Evolutionary conservation across 2,329 filamentous ascomycete genomes (phyloP), one percentile per base, ranked within the genome.

Genomic region (Plectosphaerella cucumerina): DNA sequence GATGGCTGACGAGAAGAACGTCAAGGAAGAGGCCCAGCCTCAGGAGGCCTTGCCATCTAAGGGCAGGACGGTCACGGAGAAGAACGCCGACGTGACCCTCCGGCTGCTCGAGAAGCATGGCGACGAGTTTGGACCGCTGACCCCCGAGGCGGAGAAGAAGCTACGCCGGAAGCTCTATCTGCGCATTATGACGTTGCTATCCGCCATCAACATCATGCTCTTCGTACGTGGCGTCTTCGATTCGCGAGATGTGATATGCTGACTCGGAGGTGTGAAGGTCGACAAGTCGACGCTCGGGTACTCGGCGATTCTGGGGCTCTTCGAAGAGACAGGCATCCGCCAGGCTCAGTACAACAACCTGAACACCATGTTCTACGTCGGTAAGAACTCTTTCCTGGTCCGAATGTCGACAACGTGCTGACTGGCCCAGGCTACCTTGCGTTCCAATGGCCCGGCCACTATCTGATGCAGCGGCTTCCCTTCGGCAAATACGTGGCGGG

Each of bases 211-310:
- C 48, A 49, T 70, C 6, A 61, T 70, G 52, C 56, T 70, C 2
- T 71, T 69, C 52, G 67, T 69, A 51, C 55, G 65, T 62, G 21
- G 18, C 23, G 20, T 23, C 11, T n/a, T 14, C 18, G 11, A 21
- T 3, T 20, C 6, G 1, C 3, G 5, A 11, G 12, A 31, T 8
- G 26, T 4, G 26, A 9, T 31, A 11, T 31, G 26, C 26, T 31
- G 26, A 31, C 26, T 31, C 8, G 26, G 26, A 18, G 12, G 10
- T 20, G 3, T 20, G 3, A 39, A 70, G 67, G 62, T 70, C 44
- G 68, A 72, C 50, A 73, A 72, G 56, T 65, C 69, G 0, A 72
- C 70, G 1, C 55, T 73, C 1, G 64, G 66, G 1, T 72, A 72
- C 43, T 62, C 70, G 6, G 65, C 70, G 1, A 66, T 74, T 20